Evolutionary conservation across 2,329 filamentous ascomycete genomes (phyloP).

Genomic region (Pseudogymnoascus destructans): DNA sequence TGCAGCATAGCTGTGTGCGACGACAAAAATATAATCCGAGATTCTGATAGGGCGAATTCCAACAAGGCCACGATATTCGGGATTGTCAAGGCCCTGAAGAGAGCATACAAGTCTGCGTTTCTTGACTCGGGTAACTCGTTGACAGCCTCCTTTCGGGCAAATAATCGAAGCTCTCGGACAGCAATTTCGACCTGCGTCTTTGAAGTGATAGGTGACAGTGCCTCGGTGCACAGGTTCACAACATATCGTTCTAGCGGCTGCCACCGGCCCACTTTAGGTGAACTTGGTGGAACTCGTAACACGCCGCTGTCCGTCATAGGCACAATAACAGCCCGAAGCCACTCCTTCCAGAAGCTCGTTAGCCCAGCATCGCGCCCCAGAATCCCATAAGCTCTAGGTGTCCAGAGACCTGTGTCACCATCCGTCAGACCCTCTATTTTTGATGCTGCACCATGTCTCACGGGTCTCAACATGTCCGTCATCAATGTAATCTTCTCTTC

Average conservation of each 20-base stretch:
- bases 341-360: conserved; percentile 96
- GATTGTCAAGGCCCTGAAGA: conserved; percentile 81
- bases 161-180: conserved; percentile 78
- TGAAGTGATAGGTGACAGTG: conserved; percentile 79
- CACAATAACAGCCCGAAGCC: conserved; percentile 84
- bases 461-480: conserved; percentile 85
- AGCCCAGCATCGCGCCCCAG: conserved; percentile 72
- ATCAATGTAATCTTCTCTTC: conserved; percentile 96
- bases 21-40: conserved; percentile 88
- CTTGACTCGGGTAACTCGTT: conserved; percentile 91
- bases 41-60: conserved; percentile 86
- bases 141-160: conserved; percentile 79
- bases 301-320: conserved; percentile 88
- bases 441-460: conserved; percentile 85
- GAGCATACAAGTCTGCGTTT: conserved; percentile 80
- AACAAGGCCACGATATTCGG: conserved; percentile 87
- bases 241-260: conserved; percentile 94
- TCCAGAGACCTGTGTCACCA: conserved; percentile 92
- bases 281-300: conserved; percentile 72
- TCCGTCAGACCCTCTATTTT: conserved; percentile 96
- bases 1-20: conserved; percentile 96
- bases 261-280: conserved; percentile 84
- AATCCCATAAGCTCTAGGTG: conserved; percentile 83
- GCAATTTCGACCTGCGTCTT: conserved; percentile 92
- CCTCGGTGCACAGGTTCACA: conserved; percentile 91